Percentiles rank a stretch among this genome's conserved stretches.
These are phyloP conservation scores for Anthracocystis setariae DNA, from an alignment of 1,284 basidiomycete genomes.

Conservation along the genomic window DNA sequence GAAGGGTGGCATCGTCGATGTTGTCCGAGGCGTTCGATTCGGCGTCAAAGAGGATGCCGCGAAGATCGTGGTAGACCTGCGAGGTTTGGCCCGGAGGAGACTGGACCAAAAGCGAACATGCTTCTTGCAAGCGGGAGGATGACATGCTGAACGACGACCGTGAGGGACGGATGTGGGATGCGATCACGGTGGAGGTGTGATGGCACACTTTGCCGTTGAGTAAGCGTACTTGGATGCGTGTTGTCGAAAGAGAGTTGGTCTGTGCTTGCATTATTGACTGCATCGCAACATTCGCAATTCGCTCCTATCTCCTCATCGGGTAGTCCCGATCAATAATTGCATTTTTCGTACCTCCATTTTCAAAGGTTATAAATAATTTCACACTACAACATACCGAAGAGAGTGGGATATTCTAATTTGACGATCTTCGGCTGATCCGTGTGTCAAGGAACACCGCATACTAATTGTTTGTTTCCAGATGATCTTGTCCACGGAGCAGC, in stretches of 20 bases:
- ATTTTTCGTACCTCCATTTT: neutral
- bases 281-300: too few species aligned
- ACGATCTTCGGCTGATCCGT: too few species aligned
- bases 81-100: conserved; percentile 56
- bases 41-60: conserved; percentile 47
- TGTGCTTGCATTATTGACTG: conserved; percentile 11
- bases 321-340: neutral
- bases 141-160: conserved; percentile 13
- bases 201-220: conserved; percentile 2
- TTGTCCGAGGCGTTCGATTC: conserved; percentile 29
- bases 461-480: too few species aligned
- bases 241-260: conserved; percentile 9
- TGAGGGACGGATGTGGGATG: conserved; percentile 2
- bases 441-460: too few species aligned
- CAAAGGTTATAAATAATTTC: too few species aligned
- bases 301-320: too few species aligned
- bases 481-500: too few species aligned
- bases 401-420: too few species aligned
- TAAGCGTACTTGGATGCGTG: conserved; percentile 5
- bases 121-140: conserved; percentile 25
- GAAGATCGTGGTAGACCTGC: conserved; percentile 55
- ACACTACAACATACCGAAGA: too few species aligned
- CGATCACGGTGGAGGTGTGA: neutral
- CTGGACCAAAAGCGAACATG: conserved; percentile 41
- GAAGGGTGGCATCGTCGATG: conserved; percentile 37